phyloP scores from a whole-genome alignment of 257 asterid genomes.

The Gardenia jasminoides region DNA sequence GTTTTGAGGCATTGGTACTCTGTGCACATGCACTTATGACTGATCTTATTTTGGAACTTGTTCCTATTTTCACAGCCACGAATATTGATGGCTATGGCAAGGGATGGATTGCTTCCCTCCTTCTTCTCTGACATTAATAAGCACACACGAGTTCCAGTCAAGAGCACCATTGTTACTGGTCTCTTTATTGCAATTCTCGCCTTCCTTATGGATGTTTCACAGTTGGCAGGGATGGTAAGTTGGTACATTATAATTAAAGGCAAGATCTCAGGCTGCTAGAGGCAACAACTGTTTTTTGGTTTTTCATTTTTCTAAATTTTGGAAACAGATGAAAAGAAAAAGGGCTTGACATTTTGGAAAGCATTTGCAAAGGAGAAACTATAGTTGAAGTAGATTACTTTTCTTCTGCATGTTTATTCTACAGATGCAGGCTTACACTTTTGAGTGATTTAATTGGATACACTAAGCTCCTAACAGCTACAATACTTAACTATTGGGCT shows the following conservation, averaged over 20 bases:
- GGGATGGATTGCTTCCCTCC: conserved; percentile 45
- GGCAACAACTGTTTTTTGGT: neutral
- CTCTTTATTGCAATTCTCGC: conserved; percentile 33
- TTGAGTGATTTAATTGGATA: too few relatives aligned
- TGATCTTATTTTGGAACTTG: neutral
- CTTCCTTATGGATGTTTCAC: conserved; percentile 44
- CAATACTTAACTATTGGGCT: neutral
- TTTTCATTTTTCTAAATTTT: neutral
- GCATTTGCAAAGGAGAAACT: too few relatives aligned
- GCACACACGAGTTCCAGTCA: conserved; percentile 40
- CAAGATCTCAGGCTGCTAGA: neutral
- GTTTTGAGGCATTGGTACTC: neutral
- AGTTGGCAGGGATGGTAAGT: conserved; percentile 45
- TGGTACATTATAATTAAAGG: neutral
- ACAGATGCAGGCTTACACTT: too few relatives aligned
- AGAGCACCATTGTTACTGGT: conserved; percentile 38
- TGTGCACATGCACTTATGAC: neutral
- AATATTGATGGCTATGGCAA: conserved; percentile 44
- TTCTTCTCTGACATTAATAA: conserved; percentile 38
- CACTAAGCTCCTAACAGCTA: neutral
- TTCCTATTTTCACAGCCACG: conserved; percentile 30
- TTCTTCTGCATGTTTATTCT: too few relatives aligned
- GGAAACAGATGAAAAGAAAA: too few relatives aligned
- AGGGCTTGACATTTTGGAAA: too few relatives aligned
- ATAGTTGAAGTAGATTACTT: too few relatives aligned